phyloP scores from a whole-genome alignment of 2,329 filamentous ascomycete species.

The Reticulascus tulasneorum region DNA sequence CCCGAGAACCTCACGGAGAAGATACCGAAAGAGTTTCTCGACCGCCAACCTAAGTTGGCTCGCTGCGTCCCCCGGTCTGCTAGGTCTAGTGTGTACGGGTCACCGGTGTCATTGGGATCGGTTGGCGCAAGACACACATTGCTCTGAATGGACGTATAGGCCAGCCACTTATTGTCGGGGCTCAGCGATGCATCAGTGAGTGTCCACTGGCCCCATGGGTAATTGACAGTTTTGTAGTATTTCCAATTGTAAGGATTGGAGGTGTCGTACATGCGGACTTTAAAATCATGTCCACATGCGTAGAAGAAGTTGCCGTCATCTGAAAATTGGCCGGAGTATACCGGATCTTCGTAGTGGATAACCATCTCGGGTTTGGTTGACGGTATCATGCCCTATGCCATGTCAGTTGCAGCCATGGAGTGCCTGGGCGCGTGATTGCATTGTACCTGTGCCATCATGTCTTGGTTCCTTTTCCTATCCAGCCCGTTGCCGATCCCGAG shows the following conservation, averaged over 20 bases:
- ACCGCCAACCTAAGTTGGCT: constrained; percentile 23
- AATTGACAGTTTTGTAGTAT: constrained; percentile 86
- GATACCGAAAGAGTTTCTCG: constrained; percentile 54
- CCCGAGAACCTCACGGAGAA: constrained; percentile 93
- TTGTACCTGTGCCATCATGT: constrained; percentile 52
- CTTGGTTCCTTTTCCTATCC: constrained; percentile 56
- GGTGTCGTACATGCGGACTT: constrained; percentile 95
- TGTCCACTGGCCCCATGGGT: constrained; percentile 89
- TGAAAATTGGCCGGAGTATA: constrained; percentile 95
- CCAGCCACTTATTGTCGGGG: constrained; percentile 86
- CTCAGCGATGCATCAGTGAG: constrained; percentile 90
- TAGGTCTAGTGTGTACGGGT: constrained; percentile 77
- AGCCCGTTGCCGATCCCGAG: constrained; percentile 64
- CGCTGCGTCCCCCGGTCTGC: constrained; percentile 34
- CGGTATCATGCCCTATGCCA: constrained; percentile 67
- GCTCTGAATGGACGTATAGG: constrained; percentile 84
- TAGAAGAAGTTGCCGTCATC: constrained; percentile 98
- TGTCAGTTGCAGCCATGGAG: too few relatives aligned
- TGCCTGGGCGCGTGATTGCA: too few relatives aligned
- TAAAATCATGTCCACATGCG: constrained; percentile 86
- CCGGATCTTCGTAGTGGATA: constrained; percentile 78
- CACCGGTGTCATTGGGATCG: constrained; percentile 74
- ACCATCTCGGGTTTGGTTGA: constrained; percentile 75
- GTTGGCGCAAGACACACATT: constrained; percentile 84
- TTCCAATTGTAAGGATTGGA: constrained; percentile 93